A percentile compares a stretch with the other conserved stretches of the same genome.
These are phyloP conservation scores for Debaryomyces fabryi DNA, from an alignment of 1,139 yeast genomes.

Conservation along the genomic window DNA sequence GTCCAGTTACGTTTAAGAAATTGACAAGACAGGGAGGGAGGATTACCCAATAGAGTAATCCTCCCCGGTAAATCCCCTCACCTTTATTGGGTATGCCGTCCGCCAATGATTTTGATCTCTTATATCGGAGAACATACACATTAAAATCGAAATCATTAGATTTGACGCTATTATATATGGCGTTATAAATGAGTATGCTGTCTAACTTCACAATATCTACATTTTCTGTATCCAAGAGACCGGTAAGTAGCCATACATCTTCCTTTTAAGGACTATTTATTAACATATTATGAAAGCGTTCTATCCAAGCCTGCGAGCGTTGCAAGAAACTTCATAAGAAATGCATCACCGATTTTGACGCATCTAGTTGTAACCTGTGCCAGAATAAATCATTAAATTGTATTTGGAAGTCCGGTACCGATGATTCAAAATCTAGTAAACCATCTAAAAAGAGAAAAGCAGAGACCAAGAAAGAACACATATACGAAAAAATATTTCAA, in stretches of 20 bases:
- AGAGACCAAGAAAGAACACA: slow-evolving; percentile 9
- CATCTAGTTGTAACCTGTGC: slow-evolving; percentile 18
- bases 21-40: background rate
- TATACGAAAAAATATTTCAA: slow-evolving; percentile 21
- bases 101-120: background rate
- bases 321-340: slow-evolving; percentile 22
- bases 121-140: background rate
- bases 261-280: background rate
- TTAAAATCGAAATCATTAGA: background rate
- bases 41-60: background rate
- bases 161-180: background rate
- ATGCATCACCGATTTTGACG: slow-evolving; percentile 13
- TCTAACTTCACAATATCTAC: slow-evolving; percentile 6
- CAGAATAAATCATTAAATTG: slow-evolving; percentile 13
- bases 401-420: slow-evolving; percentile 2
- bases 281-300: slow-evolving; percentile 11
- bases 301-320: slow-evolving; percentile 20
- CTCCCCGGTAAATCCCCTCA: background rate
- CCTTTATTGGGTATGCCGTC: slow-evolving; percentile 1
- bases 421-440: background rate
- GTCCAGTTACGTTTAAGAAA: background rate
- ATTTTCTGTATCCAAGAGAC: slow-evolving; percentile 7
- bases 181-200: background rate
- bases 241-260: background rate
- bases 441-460: background rate